A percentile compares a stretch with the other conserved stretches of the same genome.
phyloP scores from a whole-genome alignment of 805 yeast genomes.

The Saturnispora mendoncae region DNA sequence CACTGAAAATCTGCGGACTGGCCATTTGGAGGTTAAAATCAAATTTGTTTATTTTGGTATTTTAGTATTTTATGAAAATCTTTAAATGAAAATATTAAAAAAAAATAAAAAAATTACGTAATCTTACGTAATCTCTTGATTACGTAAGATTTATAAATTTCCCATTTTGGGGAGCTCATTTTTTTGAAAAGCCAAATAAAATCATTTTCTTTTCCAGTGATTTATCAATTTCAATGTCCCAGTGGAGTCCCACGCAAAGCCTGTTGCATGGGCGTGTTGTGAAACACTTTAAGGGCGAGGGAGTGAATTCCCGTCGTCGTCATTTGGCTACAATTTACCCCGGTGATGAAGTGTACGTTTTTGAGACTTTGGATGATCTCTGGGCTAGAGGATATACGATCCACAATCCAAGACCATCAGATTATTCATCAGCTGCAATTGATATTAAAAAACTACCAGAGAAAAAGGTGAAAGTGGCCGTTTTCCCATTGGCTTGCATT shows the following conservation, averaged over 20 bases:
- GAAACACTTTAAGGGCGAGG: not conserved
- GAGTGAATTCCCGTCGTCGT: not conserved
- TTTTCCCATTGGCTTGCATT: constrained; percentile 54
- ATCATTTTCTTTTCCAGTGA: not conserved
- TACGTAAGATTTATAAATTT: too few species aligned
- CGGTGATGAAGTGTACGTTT: constrained; percentile 13
- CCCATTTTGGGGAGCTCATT: too few species aligned
- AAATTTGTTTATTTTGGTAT: not conserved
- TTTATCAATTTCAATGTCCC: not conserved
- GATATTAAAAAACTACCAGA: constrained; percentile 58
- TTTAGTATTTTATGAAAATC: not conserved
- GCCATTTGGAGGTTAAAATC: not conserved
- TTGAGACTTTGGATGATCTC: constrained; percentile 21
- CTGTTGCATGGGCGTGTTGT: constrained; percentile 6
- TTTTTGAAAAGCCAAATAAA: not conserved
- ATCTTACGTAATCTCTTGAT: not conserved
- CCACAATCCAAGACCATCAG: constrained; percentile 61
- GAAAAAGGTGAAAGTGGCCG: constrained; percentile 40
- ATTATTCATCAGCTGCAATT: constrained; percentile 52
- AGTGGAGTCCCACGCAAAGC: constrained; percentile 3
- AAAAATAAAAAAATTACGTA: too few species aligned
- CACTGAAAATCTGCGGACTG: constrained; percentile 10
- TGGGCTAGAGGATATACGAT: constrained; percentile 80
- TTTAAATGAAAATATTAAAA: too few species aligned
- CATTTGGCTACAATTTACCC: constrained; percentile 12